Evolutionary conservation across 768 basidiomycete species (phyloP).

Genomic region (Gyrodon lividus): DNA sequence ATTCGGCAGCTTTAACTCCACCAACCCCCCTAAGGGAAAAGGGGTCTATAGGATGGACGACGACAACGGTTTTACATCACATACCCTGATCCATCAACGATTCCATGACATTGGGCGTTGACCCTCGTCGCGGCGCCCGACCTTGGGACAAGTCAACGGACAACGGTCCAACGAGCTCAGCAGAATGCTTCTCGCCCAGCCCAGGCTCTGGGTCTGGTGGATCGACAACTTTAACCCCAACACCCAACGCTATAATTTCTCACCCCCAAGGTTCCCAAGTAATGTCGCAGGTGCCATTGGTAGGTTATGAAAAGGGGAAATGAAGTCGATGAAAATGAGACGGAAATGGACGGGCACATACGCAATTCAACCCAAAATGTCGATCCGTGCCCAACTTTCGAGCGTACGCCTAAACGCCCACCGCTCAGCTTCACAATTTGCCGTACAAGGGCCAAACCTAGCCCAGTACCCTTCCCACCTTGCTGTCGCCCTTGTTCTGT

Average conservation of each 20-base stretch:
- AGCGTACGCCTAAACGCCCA: constrained; percentile 70
- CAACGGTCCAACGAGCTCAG: constrained; percentile 27
- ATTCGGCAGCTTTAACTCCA: constrained; percentile 52
- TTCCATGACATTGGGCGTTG: constrained; percentile 48
- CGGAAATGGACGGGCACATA: constrained; percentile 28
- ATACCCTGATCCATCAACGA: constrained; percentile 65
- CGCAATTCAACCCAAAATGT: constrained; percentile 88
- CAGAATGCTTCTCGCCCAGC: constrained; percentile 17
- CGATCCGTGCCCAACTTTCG: constrained; percentile 65
- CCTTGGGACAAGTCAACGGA: constrained; percentile 24
- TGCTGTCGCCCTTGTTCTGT: constrained; percentile 75
- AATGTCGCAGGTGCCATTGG: constrained; percentile 8
- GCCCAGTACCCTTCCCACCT: constrained; percentile 70
- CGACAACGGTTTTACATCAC: not conserved
- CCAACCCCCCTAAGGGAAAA: constrained; percentile 46
- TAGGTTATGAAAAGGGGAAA: constrained; percentile 1
- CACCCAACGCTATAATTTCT: constrained; percentile 50
- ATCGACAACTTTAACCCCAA: constrained; percentile 53
- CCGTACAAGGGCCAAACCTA: constrained; percentile 74
- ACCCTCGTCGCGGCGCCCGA: constrained; percentile 7
- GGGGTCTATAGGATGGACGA: not conserved
- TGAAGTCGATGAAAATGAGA: constrained; percentile 12
- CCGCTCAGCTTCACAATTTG: constrained; percentile 76
- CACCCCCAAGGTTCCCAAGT: not conserved
- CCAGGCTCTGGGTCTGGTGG: constrained; percentile 24